These are phyloP conservation scores for Pilobolus umbonatus DNA, from an alignment of 192 early-diverging fungal species.

Conservation along the genomic window DNA sequence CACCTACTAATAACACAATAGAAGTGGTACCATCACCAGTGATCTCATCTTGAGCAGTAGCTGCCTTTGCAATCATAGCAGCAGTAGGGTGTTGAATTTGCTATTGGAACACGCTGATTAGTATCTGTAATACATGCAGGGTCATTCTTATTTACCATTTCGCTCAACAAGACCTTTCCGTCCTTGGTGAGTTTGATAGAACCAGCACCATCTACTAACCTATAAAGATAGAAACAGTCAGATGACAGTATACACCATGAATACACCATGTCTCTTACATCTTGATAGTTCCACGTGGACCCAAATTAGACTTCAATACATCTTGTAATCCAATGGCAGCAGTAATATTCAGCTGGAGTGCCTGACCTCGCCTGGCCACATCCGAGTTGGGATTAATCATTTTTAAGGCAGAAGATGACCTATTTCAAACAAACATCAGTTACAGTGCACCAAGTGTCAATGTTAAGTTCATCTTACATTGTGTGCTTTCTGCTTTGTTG, in stretches of 20 bases:
- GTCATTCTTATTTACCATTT: slow-evolving; percentile 82
- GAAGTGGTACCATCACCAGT: slow-evolving; percentile 99
- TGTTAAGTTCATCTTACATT: neutral
- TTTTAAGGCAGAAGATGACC: slow-evolving; percentile 76
- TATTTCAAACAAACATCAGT: neutral
- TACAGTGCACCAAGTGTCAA: neutral
- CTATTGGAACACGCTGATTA: slow-evolving; percentile 34
- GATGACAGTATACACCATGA: neutral
- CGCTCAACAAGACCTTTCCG: slow-evolving; percentile 95
- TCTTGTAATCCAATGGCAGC: slow-evolving; percentile 95
- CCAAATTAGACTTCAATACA: slow-evolving; percentile 93
- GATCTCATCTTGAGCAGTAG: slow-evolving; percentile 98
- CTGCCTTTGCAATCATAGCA: slow-evolving; percentile 98
- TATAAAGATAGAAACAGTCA: slow-evolving; percentile 19
- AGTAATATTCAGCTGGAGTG: slow-evolving; percentile 92
- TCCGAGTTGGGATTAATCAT: slow-evolving; percentile 98
- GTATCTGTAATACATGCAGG: neutral
- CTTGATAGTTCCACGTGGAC: slow-evolving; percentile 97
- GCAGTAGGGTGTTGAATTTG: slow-evolving; percentile 99
- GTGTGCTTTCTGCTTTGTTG: neutral
- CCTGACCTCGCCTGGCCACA: slow-evolving; percentile 96
- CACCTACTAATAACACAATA: slow-evolving; percentile 94
- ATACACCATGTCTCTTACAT: slow-evolving; percentile 53
- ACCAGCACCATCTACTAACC: slow-evolving; percentile 95
- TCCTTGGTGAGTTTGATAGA: slow-evolving; percentile 98